Percentiles rank a stretch among this genome's conserved stretches.
These are phyloP conservation scores for Aureobasidium sp. DNA, from an alignment of 2,329 filamentous ascomycete species.

Conservation along the genomic window DNA sequence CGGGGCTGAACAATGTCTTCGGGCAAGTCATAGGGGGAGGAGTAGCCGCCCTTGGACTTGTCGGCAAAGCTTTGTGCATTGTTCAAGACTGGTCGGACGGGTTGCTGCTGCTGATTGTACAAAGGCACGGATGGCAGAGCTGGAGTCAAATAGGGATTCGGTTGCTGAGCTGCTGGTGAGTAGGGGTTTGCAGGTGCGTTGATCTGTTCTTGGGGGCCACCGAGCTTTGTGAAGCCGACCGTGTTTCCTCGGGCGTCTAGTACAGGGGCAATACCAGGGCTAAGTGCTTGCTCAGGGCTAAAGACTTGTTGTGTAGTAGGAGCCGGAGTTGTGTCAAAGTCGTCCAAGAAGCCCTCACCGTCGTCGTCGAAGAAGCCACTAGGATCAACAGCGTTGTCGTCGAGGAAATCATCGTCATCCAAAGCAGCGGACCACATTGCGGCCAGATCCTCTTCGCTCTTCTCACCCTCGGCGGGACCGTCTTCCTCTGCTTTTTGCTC, in stretches of 20 bases:
- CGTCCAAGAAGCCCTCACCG: slow-evolving; percentile 76
- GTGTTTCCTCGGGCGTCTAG: slow-evolving; percentile 5
- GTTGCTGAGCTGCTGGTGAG: slow-evolving; percentile 21
- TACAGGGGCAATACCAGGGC: slow-evolving; percentile 10
- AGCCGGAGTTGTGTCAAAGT: slow-evolving; percentile 32
- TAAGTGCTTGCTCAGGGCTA: neutral
- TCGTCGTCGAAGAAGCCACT: slow-evolving; percentile 69
- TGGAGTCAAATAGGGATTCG: slow-evolving; percentile 29
- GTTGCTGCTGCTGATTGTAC: slow-evolving; percentile 12
- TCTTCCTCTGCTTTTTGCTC: slow-evolving; percentile 11
- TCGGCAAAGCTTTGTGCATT: slow-evolving; percentile 71
- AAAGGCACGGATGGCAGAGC: neutral
- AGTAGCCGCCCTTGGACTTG: slow-evolving; percentile 84
- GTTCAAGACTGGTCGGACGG: slow-evolving; percentile 4
- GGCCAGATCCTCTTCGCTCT: slow-evolving; percentile 55
- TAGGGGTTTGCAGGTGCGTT: slow-evolving; percentile 7
- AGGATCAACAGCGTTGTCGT: slow-evolving; percentile 57
- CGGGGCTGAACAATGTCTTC: slow-evolving; percentile 71
- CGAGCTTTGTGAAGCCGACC: slow-evolving; percentile 10
- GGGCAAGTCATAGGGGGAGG: slow-evolving; percentile 90
- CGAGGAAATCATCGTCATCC: slow-evolving; percentile 58
- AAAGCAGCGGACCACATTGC: slow-evolving; percentile 80
- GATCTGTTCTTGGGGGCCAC: slow-evolving; percentile 3
- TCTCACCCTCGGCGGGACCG: slow-evolving; percentile 4
- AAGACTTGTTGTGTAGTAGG: neutral